Percentiles rank a stretch among this genome's conserved stretches.
phyloP scores from a whole-genome alignment of 306 rosid species.

The Ceratonia siliqua region DNA sequence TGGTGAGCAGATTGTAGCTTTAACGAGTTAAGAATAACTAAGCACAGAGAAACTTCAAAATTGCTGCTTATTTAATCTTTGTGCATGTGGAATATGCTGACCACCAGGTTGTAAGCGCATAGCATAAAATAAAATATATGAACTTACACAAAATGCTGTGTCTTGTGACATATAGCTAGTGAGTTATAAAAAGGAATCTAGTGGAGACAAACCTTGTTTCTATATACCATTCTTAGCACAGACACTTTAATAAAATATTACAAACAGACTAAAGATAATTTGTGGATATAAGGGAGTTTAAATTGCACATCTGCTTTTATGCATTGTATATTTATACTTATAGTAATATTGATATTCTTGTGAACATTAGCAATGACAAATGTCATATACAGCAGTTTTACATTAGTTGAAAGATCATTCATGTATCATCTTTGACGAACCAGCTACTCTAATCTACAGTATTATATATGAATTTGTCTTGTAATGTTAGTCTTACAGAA shows the following conservation, averaged over 20 bases:
- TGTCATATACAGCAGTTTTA: background rate
- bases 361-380: background rate
- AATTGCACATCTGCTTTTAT: background rate
- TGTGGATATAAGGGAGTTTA: constrained; percentile 7
- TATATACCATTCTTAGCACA: background rate
- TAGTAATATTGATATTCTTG: background rate
- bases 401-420: background rate
- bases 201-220: background rate
- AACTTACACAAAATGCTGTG: constrained; percentile 1
- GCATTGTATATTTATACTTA: background rate
- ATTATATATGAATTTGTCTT: background rate
- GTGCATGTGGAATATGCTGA: background rate
- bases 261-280: background rate
- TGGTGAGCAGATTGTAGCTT: background rate
- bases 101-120: background rate
- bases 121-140: background rate
- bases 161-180: background rate
- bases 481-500: background rate
- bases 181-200: background rate
- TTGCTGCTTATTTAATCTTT: background rate
- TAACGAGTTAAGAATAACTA: background rate
- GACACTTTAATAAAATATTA: background rate
- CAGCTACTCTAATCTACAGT: background rate
- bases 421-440: background rate
- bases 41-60: background rate